phyloP scores from a whole-genome alignment of 2,329 filamentous ascomycete genomes.

The Colletotrichum incanum region DNA sequence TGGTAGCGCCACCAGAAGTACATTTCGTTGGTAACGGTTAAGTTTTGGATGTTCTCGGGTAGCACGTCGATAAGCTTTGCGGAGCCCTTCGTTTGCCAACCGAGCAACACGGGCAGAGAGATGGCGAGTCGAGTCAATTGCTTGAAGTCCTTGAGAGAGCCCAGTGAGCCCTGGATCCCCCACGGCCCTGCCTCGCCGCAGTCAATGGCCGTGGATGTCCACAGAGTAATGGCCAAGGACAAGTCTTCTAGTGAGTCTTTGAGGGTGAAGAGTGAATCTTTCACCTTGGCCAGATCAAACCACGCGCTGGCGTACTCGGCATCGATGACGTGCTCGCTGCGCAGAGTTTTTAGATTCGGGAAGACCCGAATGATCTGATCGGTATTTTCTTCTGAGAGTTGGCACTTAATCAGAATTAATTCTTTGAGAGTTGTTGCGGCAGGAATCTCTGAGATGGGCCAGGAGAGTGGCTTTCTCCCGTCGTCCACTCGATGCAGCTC shows the following conservation, averaged over 20 bases:
- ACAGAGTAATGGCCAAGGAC: background rate
- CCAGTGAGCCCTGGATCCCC: slow-evolving; percentile 10
- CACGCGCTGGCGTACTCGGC: slow-evolving; percentile 1
- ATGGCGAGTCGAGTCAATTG: background rate
- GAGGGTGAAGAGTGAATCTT: background rate
- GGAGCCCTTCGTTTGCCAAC: slow-evolving; percentile 4
- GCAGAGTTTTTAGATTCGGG: slow-evolving; percentile 7
- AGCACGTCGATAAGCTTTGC: background rate
- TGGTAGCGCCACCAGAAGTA: slow-evolving; percentile 18
- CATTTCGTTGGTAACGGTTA: slow-evolving; percentile 22
- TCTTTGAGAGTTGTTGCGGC: background rate
- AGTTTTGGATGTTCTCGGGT: background rate
- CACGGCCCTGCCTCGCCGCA: slow-evolving; percentile 15
- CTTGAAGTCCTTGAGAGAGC: slow-evolving; percentile 5
- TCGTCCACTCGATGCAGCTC: slow-evolving; percentile 21
- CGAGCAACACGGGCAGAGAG: slow-evolving; percentile 15
- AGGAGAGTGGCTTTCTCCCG: background rate
- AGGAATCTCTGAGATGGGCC: background rate
- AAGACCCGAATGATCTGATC: background rate
- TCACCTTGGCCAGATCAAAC: background rate
- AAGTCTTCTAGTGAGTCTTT: slow-evolving; percentile 15
- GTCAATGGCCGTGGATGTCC: slow-evolving; percentile 18
- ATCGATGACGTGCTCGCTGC: background rate
- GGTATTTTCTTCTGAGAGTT: background rate
- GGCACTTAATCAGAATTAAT: slow-evolving; percentile 5